Conservation (phyloP, 148 eudicot genomes). For the Fagopyrum tataricum region DNA sequence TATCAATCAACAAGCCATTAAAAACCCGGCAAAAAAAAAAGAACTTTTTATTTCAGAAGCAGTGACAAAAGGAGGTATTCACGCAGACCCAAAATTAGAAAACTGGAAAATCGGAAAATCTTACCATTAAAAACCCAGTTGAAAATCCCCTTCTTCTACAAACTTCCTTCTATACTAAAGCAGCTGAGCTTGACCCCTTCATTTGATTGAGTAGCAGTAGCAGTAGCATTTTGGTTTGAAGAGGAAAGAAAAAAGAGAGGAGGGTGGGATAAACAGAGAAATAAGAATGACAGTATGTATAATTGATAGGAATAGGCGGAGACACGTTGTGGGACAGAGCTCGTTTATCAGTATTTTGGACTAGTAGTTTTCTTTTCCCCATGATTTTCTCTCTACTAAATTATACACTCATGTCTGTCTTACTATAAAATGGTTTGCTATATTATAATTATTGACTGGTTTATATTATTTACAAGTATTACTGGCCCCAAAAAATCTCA, state of each 20-base stretch:
- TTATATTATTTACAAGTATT: too few relatives aligned
- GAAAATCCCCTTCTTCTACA: neutral
- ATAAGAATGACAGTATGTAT: constrained; percentile 8
- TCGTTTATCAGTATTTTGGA: neutral
- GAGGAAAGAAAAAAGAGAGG: neutral
- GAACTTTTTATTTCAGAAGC: neutral
- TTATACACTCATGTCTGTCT: neutral
- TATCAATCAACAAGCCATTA: neutral
- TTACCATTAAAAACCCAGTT: constrained; percentile 11
- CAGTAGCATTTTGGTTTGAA: neutral
- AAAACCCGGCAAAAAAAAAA: neutral
- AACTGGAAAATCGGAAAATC: constrained; percentile 1
- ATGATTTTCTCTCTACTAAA: neutral
- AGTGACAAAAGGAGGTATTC: constrained; percentile 9
- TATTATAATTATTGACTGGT: too few relatives aligned
- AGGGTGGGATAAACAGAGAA: constrained; percentile 6
- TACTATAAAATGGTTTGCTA: too few relatives aligned
- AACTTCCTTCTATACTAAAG: neutral
- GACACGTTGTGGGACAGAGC: constrained; percentile 11
- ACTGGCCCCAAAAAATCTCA: too few relatives aligned
- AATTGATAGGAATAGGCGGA: neutral
- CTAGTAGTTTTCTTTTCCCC: neutral
- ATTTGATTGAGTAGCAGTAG: neutral
- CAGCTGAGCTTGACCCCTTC: constrained; percentile 2
- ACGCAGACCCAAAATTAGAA: constrained; percentile 2